Evolutionary conservation across 495 filamentous ascomycete genomes (phyloP), one percentile per base, ranked within the genome.

Genomic region (Aspergillus nidulans): DNA sequence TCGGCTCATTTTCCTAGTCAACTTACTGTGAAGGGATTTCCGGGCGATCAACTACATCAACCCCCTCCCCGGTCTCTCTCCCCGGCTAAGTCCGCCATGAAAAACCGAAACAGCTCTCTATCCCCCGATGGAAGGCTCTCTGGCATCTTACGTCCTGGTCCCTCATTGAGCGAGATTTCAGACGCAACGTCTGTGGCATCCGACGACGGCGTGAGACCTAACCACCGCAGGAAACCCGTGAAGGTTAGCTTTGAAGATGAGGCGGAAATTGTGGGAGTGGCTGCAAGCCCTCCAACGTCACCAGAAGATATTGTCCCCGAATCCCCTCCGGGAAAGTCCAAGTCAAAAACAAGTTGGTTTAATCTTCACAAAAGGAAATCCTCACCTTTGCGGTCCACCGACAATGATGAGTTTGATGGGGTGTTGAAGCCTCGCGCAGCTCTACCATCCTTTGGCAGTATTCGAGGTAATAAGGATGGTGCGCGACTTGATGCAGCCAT

Each of bases 231-330:
- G 68, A 92, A 87, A 63, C 72, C 76, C 23, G 85, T 80, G 7
- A 82, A 90, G 48, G 91, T 96, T 58, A 96, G 90, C 69, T 96
- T 96, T 60, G 89, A 94, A 57, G 90, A 95, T 20, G 80, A 82
- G 32, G 74, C 83, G 1, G 77, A 84, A 38, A 69, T 85, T 49
- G 81, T 85, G 9, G 85, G 80, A 19, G 75, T 83, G 26, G 81
- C 83, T 6, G 81, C 80, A 16, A 78, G 72, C 23, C 69, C 81
- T 24, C 65, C 75, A 9, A 76, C 74, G 5, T 77, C 76, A 18
- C 72, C 70, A 5, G 82, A 76, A 24, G 70, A 82, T 2, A 76
- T 81, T 7, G 40, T 67, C 26, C 57, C 75, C 0, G 65, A 74
- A 21, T 85, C 80, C 53, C 79, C 82, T 18, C 64, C 67, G 13